These are phyloP conservation scores for Schizochytrium sp. DNA, from an alignment of 108 stramenopile species.

Conservation along the genomic window DNA sequence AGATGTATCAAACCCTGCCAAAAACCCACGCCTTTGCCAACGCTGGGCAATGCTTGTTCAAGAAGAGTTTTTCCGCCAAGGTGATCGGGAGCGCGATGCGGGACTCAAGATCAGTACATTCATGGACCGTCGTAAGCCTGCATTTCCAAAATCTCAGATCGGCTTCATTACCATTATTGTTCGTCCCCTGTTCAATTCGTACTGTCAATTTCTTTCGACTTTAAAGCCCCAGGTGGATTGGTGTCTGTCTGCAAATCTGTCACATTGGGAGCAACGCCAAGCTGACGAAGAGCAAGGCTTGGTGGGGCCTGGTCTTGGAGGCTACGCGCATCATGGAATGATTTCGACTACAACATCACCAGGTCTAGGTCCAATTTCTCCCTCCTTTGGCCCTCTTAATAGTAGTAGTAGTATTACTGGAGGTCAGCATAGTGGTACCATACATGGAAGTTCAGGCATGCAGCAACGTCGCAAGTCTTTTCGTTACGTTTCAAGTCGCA, in stretches of 20 bases:
- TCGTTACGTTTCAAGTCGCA: conserved; percentile 13
- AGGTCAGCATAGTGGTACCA: neutral
- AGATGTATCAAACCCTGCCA: conserved; percentile 64
- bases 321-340: too few relatives aligned
- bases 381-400: too few relatives aligned
- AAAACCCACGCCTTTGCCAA: conserved; percentile 21
- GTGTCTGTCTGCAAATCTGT: conserved; percentile 43
- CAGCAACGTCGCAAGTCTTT: conserved; percentile 28
- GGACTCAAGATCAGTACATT: conserved; percentile 66
- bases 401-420: neutral
- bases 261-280: conserved; percentile 48
- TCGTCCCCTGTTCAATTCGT: conserved; percentile 66
- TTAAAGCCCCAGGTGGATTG: conserved; percentile 59
- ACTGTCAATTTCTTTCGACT: conserved; percentile 49
- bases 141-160: conserved; percentile 67
- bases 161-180: conserved; percentile 80
- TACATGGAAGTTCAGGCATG: neutral
- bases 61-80: conserved; percentile 67
- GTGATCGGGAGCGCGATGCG: conserved; percentile 63
- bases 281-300: conserved; percentile 41
- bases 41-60: conserved; percentile 64
- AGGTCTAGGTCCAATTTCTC: too few relatives aligned
- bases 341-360: too few relatives aligned
- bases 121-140: conserved; percentile 66
- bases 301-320: neutral